Evolutionary conservation across 1,284 basidiomycete species (phyloP).

Genomic region (Wolfiporia cocos): DNA sequence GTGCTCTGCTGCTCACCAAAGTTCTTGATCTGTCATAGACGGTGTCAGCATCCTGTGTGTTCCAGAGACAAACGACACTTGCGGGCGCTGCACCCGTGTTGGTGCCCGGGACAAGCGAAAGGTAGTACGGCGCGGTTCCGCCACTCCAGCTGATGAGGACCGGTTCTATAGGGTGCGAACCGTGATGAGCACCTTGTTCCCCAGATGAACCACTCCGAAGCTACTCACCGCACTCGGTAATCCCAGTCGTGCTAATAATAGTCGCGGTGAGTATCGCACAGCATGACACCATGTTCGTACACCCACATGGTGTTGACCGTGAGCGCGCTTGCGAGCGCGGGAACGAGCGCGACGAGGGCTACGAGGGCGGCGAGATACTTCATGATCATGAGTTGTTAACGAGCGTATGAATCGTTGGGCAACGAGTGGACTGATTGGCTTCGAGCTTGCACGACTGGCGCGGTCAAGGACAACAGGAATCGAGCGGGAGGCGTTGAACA

Average conservation of each 20-base stretch:
- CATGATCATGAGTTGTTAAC: too few relatives aligned
- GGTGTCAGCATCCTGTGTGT: neutral
- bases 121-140: conserved; percentile 57
- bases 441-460: too few relatives aligned
- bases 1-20: conserved; percentile 44
- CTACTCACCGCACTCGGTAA: conserved; percentile 50
- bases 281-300: too few relatives aligned
- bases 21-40: conserved; percentile 38
- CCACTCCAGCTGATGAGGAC: conserved; percentile 48
- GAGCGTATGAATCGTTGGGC: too few relatives aligned
- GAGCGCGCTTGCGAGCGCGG: conserved; percentile 33
- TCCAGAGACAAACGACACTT: too few relatives aligned
- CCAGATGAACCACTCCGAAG: neutral
- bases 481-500: too few relatives aligned
- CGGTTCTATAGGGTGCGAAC: conserved; percentile 42
- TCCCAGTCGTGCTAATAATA: conserved; percentile 21
- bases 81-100: conserved; percentile 1
- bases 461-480: too few relatives aligned
- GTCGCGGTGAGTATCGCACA: neutral
- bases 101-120: conserved; percentile 57
- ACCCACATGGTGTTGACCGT: conserved; percentile 70
- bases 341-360: conserved; percentile 39
- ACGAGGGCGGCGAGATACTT: conserved; percentile 40
- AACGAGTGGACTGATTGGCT: too few relatives aligned
- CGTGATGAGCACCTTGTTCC: too few relatives aligned